Evolutionary conservation across 257 asterid genomes (phyloP), one percentile per base, ranked within the genome.

Genomic region (Mentha longifolia): DNA sequence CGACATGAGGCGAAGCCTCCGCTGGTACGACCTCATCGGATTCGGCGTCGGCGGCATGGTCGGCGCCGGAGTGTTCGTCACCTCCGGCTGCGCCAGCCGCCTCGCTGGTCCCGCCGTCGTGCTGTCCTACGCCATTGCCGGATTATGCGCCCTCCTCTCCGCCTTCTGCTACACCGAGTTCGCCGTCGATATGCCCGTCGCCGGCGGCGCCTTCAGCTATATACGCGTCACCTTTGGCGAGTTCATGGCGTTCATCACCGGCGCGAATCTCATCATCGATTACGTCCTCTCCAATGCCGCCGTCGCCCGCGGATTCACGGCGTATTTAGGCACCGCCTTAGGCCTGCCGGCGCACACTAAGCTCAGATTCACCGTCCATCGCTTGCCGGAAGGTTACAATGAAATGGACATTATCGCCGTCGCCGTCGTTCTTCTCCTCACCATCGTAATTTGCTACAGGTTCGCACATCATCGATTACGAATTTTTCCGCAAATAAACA

Each of bases 201-300:
- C 98, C 59, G 98, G 98, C 70, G 98, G 98, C 58, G 97, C 98
- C 63, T 94, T 94, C 76, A 91, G 97, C 71, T 94, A 94, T 82
- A 88, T 94, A 66, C 96, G 97, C 13, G 87, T 86, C 37, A 94
- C 97, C 45, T 91, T 94, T 25, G 98, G 98, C 65, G 98, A 94
- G 70, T 94, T 94, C 74, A 61, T 85, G 55, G 98, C 98, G 0
- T 94, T 91, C 58, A 30, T 94, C 37, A 88, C 98, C 19, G 98
- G 97, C 11, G 88, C 96, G 3, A 94, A 94, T 79, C 80, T 94
- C 75, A 80, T 94, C 7, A 79, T 84, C 59, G 98, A 94, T 65
- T 94, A 94, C 62, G 98, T 94, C 5, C 37, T 94, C 76, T 94
- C 98, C 65, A 94, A 94, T 78, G 99, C 99, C 12, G 99, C 97